Base-by-base conservation (phyloP, 2,329 filamentous ascomycete genomes). In the Fusarium agapanthi region DNA sequence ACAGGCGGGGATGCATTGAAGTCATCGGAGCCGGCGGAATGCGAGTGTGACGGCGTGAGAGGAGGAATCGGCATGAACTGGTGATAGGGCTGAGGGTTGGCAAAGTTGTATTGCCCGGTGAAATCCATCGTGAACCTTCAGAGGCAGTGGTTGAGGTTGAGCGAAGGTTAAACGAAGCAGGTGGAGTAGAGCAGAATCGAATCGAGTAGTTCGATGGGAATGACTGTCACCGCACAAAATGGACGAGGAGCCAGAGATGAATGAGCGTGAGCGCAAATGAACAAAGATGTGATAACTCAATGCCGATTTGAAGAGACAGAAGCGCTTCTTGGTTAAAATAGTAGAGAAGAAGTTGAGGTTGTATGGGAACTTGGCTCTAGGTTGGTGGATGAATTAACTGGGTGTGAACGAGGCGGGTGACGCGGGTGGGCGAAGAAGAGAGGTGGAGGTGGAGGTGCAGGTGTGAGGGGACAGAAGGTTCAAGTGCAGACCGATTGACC, bases 1-100 rank as follows among this genome's bases (percentile, higher is more conserved):
- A 89, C 88, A 79, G 87, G 85, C 75, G 88, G 85, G 74, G 88
- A 89, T 59, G 86, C 86, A 65, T 82, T 85, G 77, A 86, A 89
- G 61, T 89, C 87, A 63, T 89, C 87, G 41, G 87, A 88, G 34
- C 82, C 81, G 48, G 85, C 85, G 61, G 87, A 88, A 75, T 87
- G 87, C 64, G 87, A 86, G 79, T 87, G 85, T 63, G 87, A 88
- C 35, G 88, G 87, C 69, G 87, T 88, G 77, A 88, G 77, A 53
- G 87, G 87, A 63, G 85, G 82, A 60, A 89, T 85, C 71, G 84
- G 83, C 78, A 89, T 84, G 78, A 88, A 89, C 76, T 84, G 84
- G 75, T 86, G 86, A 80, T 87, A 88, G 55, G 85, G 82, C 81
- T 87, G 85, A 67, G 83, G 77, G 76, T 82, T 83, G 56, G 83